Evolutionary conservation across 495 filamentous ascomycete genomes (phyloP), one percentile per base, ranked within the genome.

Genomic region (Bacidia gigantensis): DNA sequence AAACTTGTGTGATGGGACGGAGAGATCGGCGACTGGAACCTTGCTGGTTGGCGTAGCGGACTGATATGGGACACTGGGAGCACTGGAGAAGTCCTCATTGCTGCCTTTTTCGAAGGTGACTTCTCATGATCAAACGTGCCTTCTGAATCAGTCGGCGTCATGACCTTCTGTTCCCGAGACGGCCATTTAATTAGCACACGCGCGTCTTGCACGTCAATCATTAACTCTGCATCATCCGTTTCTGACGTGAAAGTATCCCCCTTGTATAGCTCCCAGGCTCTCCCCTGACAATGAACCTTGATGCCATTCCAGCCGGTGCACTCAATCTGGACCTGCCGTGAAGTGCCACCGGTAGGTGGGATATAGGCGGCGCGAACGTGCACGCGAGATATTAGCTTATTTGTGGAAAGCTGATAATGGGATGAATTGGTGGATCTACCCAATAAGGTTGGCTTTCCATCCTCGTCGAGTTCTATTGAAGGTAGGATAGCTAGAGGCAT

Each of bases 271-370:
- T 93, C 86, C 73, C 84, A 92, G 25, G 83, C 84, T 59, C 81
- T 81, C 22, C 89, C 89, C 66, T 89, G 84, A 68, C 86, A 96
- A 67, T 95, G 89, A 52, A 98, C 69, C 65, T 88, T 95, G 46
- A 90, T 74, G 11, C 92, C 90, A 66, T 98, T 98, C 89, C 90
- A 96, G 17, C 92, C 92, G 61, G 83, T 77, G 67, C 92, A 98
- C 63, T 84, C 76, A 51, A 98, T 82, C 64, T 88, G 83, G 46
- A 97, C 76, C 66, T 79, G 80, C 60, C 78, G 80, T 52, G 74
- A 72, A 56, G 83, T 81, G 55, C 79, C 71, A 3, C 75, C 69
- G 24, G 77, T 76, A 5, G 75, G 70, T 2, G 83, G 73, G 45
- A 88, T 79, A 64, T 92, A 98, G 25, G 79, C 75, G 52, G 89